Evolutionary conservation across 352 stramenopile genomes (phyloP), one percentile per base, ranked within the genome.

Genomic region (Phytophthora ramorum): DNA sequence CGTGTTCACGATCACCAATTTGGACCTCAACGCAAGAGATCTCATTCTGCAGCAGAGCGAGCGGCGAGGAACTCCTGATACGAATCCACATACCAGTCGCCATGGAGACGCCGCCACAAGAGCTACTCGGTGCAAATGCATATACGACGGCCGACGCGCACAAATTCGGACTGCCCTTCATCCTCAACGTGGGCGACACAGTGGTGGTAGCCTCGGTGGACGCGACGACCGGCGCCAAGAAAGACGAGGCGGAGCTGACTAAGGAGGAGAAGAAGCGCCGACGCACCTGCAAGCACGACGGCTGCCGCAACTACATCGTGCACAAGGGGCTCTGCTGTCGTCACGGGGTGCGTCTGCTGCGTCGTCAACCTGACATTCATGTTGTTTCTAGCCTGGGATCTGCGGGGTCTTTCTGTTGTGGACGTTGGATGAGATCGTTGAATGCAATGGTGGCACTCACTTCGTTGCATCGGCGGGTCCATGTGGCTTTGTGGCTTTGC

Each of bases 261-360:
- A 59, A 67, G 22, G 71, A 78, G 26, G 76, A 77, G 49, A 83
- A 79, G 60, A 79, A 78, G 50, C 63, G 71, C 19, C 61, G 64
- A 12, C 60, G 77, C 9, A 69, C 59, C 19, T 85, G 77, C 57
- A 73, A 64, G 13, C 48, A 72, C 38, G 71, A 81, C 6, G 77
- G 75, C 16, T 83, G 74, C 64, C 58, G 22, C 50, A 82, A 81
- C 54, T 85, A 85, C 63, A 85, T 77, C 35, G 73, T 83, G 34
- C 69, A 83, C 54, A 67, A 70, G 26, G 74, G 76, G 2, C 71
- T 80, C 3, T 85, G 77, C 46, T 85, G 79, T 28, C 73, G 74
- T 44, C 77, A 85, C 34, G 65, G 65, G 30, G 65, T 73, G 51
- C 43, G 62, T 69, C 50, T 41, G 35, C 35, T 41, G 14, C 6